Percentiles rank a stretch among this genome's conserved stretches.
phyloP scores from a whole-genome alignment of 73 alveolate genomes.

The Uronychia setigera region DNA sequence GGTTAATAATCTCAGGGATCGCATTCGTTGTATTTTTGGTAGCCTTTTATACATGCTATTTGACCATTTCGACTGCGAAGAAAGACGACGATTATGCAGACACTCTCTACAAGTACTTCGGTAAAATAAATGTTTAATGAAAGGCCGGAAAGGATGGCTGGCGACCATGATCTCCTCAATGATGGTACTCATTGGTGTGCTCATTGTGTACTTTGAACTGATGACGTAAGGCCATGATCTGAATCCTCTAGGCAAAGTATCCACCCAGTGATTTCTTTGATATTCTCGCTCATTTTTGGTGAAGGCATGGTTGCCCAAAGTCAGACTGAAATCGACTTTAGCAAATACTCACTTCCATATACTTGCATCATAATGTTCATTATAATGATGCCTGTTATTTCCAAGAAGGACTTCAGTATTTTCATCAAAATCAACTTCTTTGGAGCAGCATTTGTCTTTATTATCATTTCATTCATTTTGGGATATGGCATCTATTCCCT shows the following conservation, averaged over 20 bases:
- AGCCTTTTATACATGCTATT: conserved; percentile 63
- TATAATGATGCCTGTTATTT: conserved; percentile 14
- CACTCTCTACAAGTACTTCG: conserved; percentile 72
- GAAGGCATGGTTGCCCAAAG: too few relatives aligned
- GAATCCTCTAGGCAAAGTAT: too few relatives aligned
- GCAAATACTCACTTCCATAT: conserved; percentile 20
- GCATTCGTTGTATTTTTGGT: conserved; percentile 60
- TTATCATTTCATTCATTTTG: conserved; percentile 63
- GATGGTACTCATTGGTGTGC: conserved; percentile 31
- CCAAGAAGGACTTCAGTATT: conserved; percentile 61
- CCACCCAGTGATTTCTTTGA: too few relatives aligned
- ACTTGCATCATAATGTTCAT: conserved; percentile 43
- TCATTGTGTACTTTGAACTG: conserved; percentile 54
- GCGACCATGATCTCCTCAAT: conserved; percentile 37
- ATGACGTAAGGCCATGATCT: conserved; percentile 43
- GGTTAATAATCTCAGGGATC: conserved; percentile 9
- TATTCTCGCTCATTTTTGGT: too few relatives aligned
- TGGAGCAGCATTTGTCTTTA: conserved; percentile 76
- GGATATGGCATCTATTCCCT: conserved; percentile 57
- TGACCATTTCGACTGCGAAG: conserved; percentile 68
- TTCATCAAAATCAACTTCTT: conserved; percentile 73
- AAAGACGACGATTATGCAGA: conserved; percentile 75
- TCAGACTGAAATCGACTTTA: conserved; percentile 9
- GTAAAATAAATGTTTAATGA: conserved; percentile 29
- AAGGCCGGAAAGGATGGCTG: conserved; percentile 48